Base-by-base conservation (phyloP, 2,329 filamentous ascomycete species). In the Metarhizium anisopliae region DNA sequence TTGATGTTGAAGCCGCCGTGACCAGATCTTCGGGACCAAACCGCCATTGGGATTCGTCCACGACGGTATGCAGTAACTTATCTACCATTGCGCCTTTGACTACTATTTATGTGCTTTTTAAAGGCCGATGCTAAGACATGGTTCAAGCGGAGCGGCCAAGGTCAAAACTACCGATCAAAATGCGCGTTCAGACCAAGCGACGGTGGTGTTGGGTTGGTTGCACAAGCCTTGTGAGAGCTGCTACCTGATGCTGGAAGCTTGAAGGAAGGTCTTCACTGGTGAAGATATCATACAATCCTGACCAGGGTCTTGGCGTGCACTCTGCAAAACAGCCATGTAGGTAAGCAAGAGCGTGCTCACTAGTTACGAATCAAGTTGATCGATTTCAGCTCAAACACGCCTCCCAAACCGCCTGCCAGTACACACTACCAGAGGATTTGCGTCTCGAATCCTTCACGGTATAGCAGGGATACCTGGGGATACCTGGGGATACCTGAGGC, bases 1-100 rank as follows among this genome's bases (percentile, higher is more conserved):
- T 65, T 65, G 66, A 63, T 59, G 66, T 55, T 54, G 62, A 63
- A 65, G 61, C 63, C 66, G 66, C 67, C 66, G 61, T 62, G 67
- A 68, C 67, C 66, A 70, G 61, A 69, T 67, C 66, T 62, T 63
- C 63, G 67, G 66, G 61, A 59, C 58, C 29, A 38, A 47, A 20
- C 29, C 42, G 52, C 59, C 59, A 61, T 55, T 61, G 52, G 59
- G 54, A 51, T 51, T 47, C 29, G 42, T 51, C 20, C 53, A 32
- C 51, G 35, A 36, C 42, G 20, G 49, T 25, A 30, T 13, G 20
- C 32, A 35, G 32, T 35, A 35, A 11, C 10, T 25, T 25, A 25
- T 25, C 25, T 35, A 35, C 32, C 32, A 35, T 35, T 35, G 32
- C 45, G 45, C 11, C n/a, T 45, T 18, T 6, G 16, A 20, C 6